Conservation (phyloP, 306 rosid genomes). For the Quercus engelmannii region DNA sequence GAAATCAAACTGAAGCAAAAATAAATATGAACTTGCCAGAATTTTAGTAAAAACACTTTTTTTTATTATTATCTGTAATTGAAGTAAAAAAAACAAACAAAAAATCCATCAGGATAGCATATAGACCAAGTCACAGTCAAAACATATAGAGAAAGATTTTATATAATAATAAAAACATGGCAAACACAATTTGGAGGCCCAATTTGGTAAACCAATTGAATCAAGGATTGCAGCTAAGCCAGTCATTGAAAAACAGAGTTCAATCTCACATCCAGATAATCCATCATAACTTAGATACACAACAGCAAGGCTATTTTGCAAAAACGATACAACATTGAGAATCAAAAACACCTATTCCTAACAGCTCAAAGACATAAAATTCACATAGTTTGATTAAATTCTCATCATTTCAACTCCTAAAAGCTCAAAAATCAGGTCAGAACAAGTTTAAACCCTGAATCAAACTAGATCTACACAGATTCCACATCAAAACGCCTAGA, state of each 20-base stretch:
- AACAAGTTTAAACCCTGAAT: not conserved
- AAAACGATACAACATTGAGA: not conserved
- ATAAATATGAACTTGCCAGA: not conserved
- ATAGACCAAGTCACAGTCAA: not conserved
- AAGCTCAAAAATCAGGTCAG: not conserved
- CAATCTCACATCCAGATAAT: not conserved
- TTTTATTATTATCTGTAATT: not conserved
- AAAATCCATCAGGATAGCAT: not conserved
- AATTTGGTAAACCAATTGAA: conserved; percentile 6
- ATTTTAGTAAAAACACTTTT: not conserved
- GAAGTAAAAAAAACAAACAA: not conserved
- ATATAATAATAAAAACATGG: not conserved
- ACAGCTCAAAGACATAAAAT: too few species aligned
- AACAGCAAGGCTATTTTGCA: not conserved
- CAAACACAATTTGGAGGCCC: not conserved
- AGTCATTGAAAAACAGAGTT: conserved; percentile 3
- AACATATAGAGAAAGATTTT: not conserved
- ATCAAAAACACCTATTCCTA: not conserved
- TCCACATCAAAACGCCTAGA: not conserved
- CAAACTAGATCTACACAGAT: conserved; percentile 14
- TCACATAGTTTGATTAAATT: not conserved
- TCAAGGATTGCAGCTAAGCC: not conserved
- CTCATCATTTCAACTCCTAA: not conserved
- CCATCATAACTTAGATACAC: not conserved
- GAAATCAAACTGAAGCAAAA: not conserved